Evolutionary conservation across 768 basidiomycete genomes (phyloP).

Genomic region (Russula olivacea): DNA sequence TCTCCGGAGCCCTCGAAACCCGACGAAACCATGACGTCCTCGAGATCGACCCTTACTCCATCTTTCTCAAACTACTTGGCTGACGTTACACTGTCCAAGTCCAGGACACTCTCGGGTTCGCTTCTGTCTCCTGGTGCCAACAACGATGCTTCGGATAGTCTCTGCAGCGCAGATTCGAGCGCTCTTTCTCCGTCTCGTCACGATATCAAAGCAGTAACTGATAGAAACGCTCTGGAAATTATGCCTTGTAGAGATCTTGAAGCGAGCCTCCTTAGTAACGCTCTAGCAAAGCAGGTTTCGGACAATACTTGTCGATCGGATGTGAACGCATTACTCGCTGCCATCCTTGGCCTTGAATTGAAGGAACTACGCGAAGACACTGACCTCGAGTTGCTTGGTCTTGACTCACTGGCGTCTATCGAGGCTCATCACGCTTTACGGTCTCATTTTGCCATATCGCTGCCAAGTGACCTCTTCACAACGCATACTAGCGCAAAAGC

Average conservation of each 20-base stretch:
- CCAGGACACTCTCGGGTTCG: not conserved
- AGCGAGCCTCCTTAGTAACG: not conserved
- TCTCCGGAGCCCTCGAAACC: not conserved
- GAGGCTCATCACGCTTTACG: slow-evolving; percentile 50
- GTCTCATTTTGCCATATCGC: slow-evolving; percentile 36
- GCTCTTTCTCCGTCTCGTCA: not conserved
- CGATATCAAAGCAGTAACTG: not conserved
- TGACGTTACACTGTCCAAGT: not conserved
- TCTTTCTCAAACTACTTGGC: not conserved
- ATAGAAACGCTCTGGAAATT: not conserved
- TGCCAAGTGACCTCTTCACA: slow-evolving; percentile 43
- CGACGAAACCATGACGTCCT: not conserved
- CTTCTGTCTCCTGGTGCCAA: not conserved
- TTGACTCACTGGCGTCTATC: slow-evolving; percentile 62
- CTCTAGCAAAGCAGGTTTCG: slow-evolving; percentile 13
- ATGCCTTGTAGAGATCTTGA: not conserved
- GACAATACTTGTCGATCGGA: slow-evolving; percentile 20
- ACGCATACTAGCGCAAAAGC: slow-evolving; percentile 38
- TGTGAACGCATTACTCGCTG: slow-evolving; percentile 39
- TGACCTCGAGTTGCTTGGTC: slow-evolving; percentile 46
- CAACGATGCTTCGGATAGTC: not conserved
- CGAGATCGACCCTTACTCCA: not conserved
- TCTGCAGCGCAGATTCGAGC: not conserved
- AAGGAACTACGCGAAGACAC: slow-evolving; percentile 40
- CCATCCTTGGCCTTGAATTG: slow-evolving; percentile 38